Base-by-base conservation (phyloP, 2,329 filamentous ascomycete species). In the Thielaviopsis musarum region DNA sequence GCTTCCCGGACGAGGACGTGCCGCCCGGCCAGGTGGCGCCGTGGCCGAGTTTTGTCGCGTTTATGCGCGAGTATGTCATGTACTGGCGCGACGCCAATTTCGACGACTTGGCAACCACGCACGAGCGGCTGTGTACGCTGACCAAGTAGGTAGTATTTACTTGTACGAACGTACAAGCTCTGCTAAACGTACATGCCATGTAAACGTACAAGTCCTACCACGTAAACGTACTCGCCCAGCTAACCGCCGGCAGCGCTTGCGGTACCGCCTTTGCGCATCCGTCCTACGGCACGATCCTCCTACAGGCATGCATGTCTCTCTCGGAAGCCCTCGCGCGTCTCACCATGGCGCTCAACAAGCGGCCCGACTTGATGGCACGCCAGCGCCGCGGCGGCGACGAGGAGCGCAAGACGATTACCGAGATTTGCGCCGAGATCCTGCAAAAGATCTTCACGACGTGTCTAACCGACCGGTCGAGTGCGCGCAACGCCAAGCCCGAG, bases 381-480 rank as follows among this genome's bases (percentile, higher is more conserved):
- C 56, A 56, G 30, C 54, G 58, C 24, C 53, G 60, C 41, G 74
- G 79, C 15, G 76, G 76, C 9, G 84, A 83, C 24, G 82, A 85
- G 57, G 81, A 83, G 65, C 81, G 87, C 65, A 90, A 83, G 68
- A 82, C 89, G 1, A 78, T 96, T 49, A 88, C 91, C 12, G 91
- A 95, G 69, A 82, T 85, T 26, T 90, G 90, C 1, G 90, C 89
- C 19, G 91, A 96, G 67, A 86, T 88, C 56, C 87, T 96, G 61
- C 86, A 94, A 62, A 87, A 90, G 68, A 89, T 91, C 22, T 95
- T 96, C 68, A 93, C 88, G 12, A 89, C 88, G 48, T 96, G 91
- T 64, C 73, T 95, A 38, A 90, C 87, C 3, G 90, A 95, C 68
- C 81, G 88, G 55, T 84, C 81, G 1, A 83, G 83, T 19, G 82